A percentile compares a stretch with the other conserved stretches of the same genome.
Evolutionary conservation across 305 asterid species (phyloP).

Genomic region (Solanum hybrid): DNA sequence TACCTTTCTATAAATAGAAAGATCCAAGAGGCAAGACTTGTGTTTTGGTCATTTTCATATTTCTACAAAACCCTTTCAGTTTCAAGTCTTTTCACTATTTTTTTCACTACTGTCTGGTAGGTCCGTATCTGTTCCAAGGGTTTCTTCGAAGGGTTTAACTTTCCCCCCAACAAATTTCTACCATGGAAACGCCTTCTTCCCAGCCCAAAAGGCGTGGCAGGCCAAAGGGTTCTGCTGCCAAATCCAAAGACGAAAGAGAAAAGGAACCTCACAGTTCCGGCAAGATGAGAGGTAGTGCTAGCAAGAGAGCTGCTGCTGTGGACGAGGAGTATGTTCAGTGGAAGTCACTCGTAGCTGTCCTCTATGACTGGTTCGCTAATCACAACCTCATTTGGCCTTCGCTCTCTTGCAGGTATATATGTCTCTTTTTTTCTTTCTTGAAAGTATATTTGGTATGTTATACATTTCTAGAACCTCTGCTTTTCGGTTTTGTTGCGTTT

Average conservation of each 20-base stretch:
- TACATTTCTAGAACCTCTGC: not conserved
- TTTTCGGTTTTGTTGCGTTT: not conserved
- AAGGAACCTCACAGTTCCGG: slow-evolving; percentile 27
- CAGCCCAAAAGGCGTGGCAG: slow-evolving; percentile 87
- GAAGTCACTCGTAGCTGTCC: slow-evolving; percentile 79
- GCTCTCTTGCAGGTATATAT: slow-evolving; percentile 35
- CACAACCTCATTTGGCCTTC: slow-evolving; percentile 47
- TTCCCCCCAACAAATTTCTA: not conserved
- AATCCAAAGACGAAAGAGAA: slow-evolving; percentile 49
- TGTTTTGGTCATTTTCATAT: not conserved
- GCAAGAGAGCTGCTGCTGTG: slow-evolving; percentile 33
- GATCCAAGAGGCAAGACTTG: not conserved
- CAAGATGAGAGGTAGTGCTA: slow-evolving; percentile 36
- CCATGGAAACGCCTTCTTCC: slow-evolving; percentile 30
- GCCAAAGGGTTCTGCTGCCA: slow-evolving; percentile 61
- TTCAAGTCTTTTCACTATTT: not conserved
- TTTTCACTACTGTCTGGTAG: not conserved
- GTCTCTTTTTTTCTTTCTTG: not conserved
- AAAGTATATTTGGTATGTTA: not conserved
- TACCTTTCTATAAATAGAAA: not conserved
- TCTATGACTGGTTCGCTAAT: slow-evolving; percentile 73
- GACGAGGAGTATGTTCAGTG: slow-evolving; percentile 81
- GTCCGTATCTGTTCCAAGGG: not conserved
- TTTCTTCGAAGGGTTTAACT: slow-evolving; percentile 8
- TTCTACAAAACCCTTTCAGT: not conserved